Evolutionary conservation across 805 yeast species (phyloP), one percentile per base, ranked within the genome.

Genomic region (Saccharomyces paradoxus): DNA sequence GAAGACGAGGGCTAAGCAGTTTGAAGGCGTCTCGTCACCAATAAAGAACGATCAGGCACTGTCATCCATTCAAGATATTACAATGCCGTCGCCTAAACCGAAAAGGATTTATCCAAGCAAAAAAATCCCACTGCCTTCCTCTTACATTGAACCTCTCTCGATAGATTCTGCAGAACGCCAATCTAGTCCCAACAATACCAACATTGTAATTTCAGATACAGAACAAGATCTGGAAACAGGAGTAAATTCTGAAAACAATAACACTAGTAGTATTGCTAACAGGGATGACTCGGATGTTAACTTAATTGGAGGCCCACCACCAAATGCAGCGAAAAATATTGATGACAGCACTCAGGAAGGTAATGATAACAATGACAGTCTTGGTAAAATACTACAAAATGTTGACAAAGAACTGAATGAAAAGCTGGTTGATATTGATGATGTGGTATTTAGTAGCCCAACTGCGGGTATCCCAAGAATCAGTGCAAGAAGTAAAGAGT

Each of bases 201-300:
- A 52, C 14, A 50, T 59, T 17, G 46, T 58, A 13, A 53, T 61
- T 12, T 63, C 63, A n/a, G 66, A 63, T 49, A 44, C 53, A n/a
- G 63, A 60, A 22, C 51, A 44, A 17, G 63, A 61, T 54, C 56
- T 54, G 44, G 24, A 17, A 17, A 17, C 12, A 8, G 24, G 44
- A 17, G 24, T n/a, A 7, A 37, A 17, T 37, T 37, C 22, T 9
- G 24, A 37, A 17, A 37, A 17, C 13, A 32, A 32, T n/a, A n/a
- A 32, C 9, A 17, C 13, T 17, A 37, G 44, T 37, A 3, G 44
- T 37, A 17, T 37, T 37, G 17, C 24, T 37, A 37, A 37, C 22
- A 37, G 17, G 44, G 24, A 37, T 17, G 44, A 37, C 44, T 37
- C 44, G 32, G 64, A 61, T 53, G 66, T 63, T 21, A 61, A 63